Evolutionary conservation across 192 early-diverging fungal species (phyloP), one percentile per base, ranked within the genome.

Genomic region (Backusella macrospora): DNA sequence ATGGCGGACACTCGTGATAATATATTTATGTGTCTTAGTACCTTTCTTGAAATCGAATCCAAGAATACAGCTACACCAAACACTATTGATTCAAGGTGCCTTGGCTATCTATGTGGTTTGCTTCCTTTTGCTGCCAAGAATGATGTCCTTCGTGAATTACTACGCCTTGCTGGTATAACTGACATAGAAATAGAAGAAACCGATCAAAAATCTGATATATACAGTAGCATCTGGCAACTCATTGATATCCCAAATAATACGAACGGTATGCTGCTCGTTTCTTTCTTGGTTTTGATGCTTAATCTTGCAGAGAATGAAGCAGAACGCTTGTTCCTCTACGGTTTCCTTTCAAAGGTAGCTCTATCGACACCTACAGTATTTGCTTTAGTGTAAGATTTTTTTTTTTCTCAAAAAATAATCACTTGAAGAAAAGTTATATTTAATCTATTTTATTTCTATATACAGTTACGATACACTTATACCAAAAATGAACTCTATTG

Each of bases 41-140:
- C 86, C 26, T 83, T 95, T 29, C 82, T 97, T 5, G 89, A 91
- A 68, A 86, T 94, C 67, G 86, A 88, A 7, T 84, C 88, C 65
- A 85, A 77, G 64, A 83, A 83, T 34, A 78, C 46, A 3, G 40
- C 52, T 10, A 72, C 71, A 13, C 59, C 79, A 37, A 80, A 67
- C 39, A 64, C 16, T 9, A 77, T 88, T 14, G 69, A 83, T 48
- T 59, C 79, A 5, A 70, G 82, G 6, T 82, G 86, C 67, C 80
- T 95, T 65, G 93, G 93, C 2, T 96, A 92, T 74, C 68, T 96
- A 26, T 86, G 92, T 13, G 90, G 92, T 18, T 73, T 96, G 14
- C 74, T 98, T 42, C 92, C 95, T 5, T 85, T 88, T 23, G 84
- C 95, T 4, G 89, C 87, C 38, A 80, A 82, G 71, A 90, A 90